Percentiles rank a stretch among this genome's conserved stretches.
These are phyloP conservation scores for Hyphodiscus sp. DNA, from an alignment of 2,329 filamentous ascomycete species.

Conservation along the genomic window DNA sequence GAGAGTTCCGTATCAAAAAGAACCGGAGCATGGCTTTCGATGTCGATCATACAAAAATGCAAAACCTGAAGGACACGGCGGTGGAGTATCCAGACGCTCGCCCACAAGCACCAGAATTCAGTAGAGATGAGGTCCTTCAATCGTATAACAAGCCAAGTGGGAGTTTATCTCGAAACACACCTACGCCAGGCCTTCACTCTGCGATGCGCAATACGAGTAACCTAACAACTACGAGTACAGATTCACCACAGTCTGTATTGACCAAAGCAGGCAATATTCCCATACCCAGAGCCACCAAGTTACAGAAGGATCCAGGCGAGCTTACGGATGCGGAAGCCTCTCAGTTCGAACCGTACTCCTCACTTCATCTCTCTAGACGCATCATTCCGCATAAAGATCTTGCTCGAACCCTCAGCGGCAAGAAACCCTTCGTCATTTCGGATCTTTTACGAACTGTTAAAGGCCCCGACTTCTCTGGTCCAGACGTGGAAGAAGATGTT, in stretches of 20 bases:
- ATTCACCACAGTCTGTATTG: neutral
- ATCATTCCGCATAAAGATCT: slow-evolving; percentile 77
- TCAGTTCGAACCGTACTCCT: slow-evolving; percentile 80
- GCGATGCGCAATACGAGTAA: slow-evolving; percentile 13
- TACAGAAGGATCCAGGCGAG: slow-evolving; percentile 27
- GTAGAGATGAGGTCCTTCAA: slow-evolving; percentile 53
- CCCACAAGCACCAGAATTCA: slow-evolving; percentile 46
- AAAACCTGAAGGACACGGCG: slow-evolving; percentile 51
- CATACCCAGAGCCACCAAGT: neutral
- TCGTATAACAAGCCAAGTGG: slow-evolving; percentile 25
- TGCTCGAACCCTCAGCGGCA: slow-evolving; percentile 69
- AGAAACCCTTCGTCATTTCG: slow-evolving; percentile 71
- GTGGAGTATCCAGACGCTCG: slow-evolving; percentile 46
- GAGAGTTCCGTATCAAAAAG: slow-evolving; percentile 45
- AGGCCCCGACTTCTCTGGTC: slow-evolving; percentile 73
- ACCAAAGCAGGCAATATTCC: neutral
- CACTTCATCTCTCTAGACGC: slow-evolving; percentile 74
- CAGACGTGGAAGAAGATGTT: slow-evolving; percentile 78
- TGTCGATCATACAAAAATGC: slow-evolving; percentile 52
- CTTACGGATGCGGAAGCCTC: slow-evolving; percentile 45
- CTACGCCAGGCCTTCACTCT: slow-evolving; percentile 20
- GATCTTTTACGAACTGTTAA: slow-evolving; percentile 77
- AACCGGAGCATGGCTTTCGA: slow-evolving; percentile 50
- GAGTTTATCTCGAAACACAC: slow-evolving; percentile 37
- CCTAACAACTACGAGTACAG: slow-evolving; percentile 2